Evolutionary conservation across 2,329 filamentous ascomycete genomes (phyloP).

Genomic region (Fusarium luffae): DNA sequence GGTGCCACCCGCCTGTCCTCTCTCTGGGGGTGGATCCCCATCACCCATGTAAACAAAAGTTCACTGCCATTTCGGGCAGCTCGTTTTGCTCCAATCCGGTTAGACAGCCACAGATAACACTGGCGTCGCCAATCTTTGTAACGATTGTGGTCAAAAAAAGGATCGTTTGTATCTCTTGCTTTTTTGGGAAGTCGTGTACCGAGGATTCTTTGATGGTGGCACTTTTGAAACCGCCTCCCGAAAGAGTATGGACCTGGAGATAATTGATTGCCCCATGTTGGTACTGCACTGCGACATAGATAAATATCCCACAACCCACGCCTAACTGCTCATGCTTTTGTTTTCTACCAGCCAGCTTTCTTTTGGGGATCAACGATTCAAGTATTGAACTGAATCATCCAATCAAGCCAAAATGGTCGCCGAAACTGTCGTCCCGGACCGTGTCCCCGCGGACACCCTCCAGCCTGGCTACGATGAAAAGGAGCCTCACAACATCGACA

Average conservation of each 20-base stretch:
- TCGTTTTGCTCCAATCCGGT: not conserved
- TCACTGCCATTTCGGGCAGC: constrained; percentile 5
- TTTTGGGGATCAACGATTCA: constrained; percentile 3
- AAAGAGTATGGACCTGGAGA: no score
- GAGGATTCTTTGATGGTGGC: not conserved
- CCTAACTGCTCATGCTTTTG: no score
- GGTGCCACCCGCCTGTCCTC: constrained; percentile 33
- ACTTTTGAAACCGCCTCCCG: not conserved
- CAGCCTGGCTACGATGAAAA: constrained; percentile 43
- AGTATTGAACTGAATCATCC: not conserved
- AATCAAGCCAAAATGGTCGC: constrained; percentile 27
- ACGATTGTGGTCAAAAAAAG: not conserved
- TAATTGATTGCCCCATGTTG: not conserved
- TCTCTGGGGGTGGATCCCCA: constrained; percentile 28
- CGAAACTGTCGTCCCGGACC: constrained; percentile 34
- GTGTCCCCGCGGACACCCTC: constrained; percentile 27
- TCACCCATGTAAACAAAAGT: constrained; percentile 14
- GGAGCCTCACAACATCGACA: constrained; percentile 35
- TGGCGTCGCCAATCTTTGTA: not conserved
- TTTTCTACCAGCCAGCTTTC: not conserved
- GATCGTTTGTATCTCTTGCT: constrained; percentile 27
- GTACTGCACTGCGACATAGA: constrained; percentile 9
- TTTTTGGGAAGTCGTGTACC: constrained; percentile 7
- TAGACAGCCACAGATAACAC: constrained; percentile 15
- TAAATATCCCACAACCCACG: constrained; percentile 23